phyloP scores from a whole-genome alignment of 768 basidiomycete genomes.

The Podaxis sp. region DNA sequence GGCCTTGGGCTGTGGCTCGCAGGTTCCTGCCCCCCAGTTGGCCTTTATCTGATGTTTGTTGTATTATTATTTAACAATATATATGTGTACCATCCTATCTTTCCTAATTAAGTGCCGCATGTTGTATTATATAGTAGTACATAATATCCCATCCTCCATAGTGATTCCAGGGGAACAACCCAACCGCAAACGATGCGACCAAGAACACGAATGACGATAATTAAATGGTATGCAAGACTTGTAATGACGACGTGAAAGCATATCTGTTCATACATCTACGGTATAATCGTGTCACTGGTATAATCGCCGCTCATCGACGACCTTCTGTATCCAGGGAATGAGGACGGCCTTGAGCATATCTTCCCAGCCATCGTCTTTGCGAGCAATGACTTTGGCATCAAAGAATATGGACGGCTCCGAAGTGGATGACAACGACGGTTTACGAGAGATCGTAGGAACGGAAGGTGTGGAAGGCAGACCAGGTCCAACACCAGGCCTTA shows the following conservation, averaged over 20 bases:
- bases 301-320: slow-evolving; percentile 50
- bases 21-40: not conserved
- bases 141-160: not conserved
- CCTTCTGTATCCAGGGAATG: slow-evolving; percentile 60
- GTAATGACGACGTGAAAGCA: not conserved
- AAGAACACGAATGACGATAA: not conserved
- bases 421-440: slow-evolving; percentile 14
- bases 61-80: not conserved
- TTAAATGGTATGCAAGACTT: not conserved
- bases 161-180: not conserved
- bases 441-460: slow-evolving; percentile 15
- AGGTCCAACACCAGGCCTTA: slow-evolving; percentile 16
- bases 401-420: slow-evolving; percentile 39
- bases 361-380: slow-evolving; percentile 77
- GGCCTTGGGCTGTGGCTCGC: not conserved
- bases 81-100: not conserved
- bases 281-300: slow-evolving; percentile 4
- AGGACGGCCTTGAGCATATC: slow-evolving; percentile 66
- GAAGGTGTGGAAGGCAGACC: slow-evolving; percentile 20
- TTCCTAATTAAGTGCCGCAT: not conserved
- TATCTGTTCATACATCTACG: not conserved
- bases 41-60: not conserved
- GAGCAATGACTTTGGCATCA: slow-evolving; percentile 69
- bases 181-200: not conserved
- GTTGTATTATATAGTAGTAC: not conserved